Percentiles rank a stretch among this genome's conserved stretches.
Evolutionary conservation across 169 alveolate genomes (phyloP).

Genomic region (Eimeria maxima): DNA sequence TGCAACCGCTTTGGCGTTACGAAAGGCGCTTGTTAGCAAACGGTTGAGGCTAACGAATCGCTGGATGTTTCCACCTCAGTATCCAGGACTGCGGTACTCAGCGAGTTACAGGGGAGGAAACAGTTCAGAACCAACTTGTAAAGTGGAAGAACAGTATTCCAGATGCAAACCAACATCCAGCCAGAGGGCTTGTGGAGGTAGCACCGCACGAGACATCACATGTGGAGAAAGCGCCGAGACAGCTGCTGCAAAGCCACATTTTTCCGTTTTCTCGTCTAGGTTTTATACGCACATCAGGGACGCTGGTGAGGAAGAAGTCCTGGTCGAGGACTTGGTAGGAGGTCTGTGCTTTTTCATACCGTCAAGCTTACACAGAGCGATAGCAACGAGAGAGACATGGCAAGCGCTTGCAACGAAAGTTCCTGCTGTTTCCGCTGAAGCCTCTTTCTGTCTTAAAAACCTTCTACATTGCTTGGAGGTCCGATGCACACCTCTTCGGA

Average conservation of each 20-base stretch:
- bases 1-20: constrained; percentile 4
- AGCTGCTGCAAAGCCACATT: neutral
- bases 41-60: constrained; percentile 64
- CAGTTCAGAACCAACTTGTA: neutral
- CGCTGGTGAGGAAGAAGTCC: constrained; percentile 59
- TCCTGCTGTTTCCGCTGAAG: constrained; percentile 29
- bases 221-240: neutral
- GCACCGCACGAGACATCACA: neutral
- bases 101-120: neutral
- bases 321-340: constrained; percentile 61
- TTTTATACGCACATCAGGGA: neutral
- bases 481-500: constrained; percentile 48
- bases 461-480: constrained; percentile 25
- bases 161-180: neutral
- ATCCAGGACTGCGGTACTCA: neutral
- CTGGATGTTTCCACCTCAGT: constrained; percentile 63
- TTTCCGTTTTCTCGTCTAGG: neutral
- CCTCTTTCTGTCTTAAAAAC: constrained; percentile 47
- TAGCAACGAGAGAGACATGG: constrained; percentile 8
- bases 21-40: constrained; percentile 9
- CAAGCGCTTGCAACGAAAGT: constrained; percentile 22
- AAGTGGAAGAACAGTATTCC: neutral
- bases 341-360: constrained; percentile 60
- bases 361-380: neutral
- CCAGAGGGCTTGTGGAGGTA: neutral